A percentile compares a stretch with the other conserved stretches of the same genome.
Conservation (phyloP, 2,329 filamentous ascomycete species). For the Mycosphaerella sp. region DNA sequence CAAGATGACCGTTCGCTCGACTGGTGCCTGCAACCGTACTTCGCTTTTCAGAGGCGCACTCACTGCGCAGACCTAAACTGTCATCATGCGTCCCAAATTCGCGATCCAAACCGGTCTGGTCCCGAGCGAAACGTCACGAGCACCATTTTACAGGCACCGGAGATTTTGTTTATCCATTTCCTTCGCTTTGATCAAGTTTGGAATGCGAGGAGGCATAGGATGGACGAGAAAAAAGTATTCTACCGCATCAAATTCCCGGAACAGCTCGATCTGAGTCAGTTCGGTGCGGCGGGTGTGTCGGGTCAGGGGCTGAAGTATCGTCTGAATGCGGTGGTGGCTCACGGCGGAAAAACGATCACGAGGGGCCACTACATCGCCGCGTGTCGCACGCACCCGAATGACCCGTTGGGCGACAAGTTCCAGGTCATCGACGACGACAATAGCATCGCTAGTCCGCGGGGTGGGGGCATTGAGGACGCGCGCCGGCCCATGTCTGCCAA, state of each 20-base stretch:
- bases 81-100: neutral
- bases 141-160: neutral
- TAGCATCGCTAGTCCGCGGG: neutral
- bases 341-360: neutral
- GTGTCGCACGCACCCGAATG: neutral
- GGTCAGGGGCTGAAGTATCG: conserved; percentile 6
- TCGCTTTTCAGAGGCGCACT: neutral
- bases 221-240: neutral
- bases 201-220: neutral
- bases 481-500: neutral
- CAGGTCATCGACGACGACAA: conserved; percentile 3
- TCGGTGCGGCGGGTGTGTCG: neutral
- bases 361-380: conserved; percentile 10
- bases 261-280: neutral
- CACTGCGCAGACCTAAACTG: neutral
- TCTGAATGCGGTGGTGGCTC: conserved; percentile 14
- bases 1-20: neutral
- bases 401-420: neutral
- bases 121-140: neutral
- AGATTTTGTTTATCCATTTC: neutral
- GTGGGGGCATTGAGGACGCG: neutral
- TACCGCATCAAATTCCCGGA: neutral
- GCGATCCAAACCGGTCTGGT: neutral
- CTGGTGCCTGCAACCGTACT: neutral
- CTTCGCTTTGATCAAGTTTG: neutral